phyloP scores from a whole-genome alignment of 2,329 filamentous ascomycete genomes.

The Raffaelea ambrosiae region DNA sequence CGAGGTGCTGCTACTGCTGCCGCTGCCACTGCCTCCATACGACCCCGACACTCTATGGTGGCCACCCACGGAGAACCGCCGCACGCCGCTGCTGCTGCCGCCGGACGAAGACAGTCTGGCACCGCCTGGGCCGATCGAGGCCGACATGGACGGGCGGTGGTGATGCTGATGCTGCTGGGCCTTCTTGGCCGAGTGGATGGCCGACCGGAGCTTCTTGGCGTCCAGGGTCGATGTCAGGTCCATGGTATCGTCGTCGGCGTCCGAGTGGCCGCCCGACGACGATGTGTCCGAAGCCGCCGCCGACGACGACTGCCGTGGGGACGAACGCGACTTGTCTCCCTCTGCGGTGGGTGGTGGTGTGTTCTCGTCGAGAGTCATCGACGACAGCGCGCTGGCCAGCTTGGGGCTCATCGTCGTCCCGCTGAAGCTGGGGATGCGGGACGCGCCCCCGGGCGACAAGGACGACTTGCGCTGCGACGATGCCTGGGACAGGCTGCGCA shows the following conservation, averaged over 20 bases:
- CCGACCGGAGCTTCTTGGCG: conserved; percentile 44
- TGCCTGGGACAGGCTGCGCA: conserved; percentile 43
- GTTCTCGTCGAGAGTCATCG: conserved; percentile 38
- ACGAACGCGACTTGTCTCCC: too few species aligned
- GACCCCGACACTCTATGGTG: conserved; percentile 22
- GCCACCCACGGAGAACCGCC: conserved; percentile 8
- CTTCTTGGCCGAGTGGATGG: conserved; percentile 38
- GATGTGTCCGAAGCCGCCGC: too few species aligned
- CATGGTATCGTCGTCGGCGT: conserved; percentile 3
- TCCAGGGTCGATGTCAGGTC: conserved; percentile 36
- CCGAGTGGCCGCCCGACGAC: conserved; percentile 3
- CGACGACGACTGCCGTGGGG: too few species aligned
- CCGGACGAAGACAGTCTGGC: conserved; percentile 36
- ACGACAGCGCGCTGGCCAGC: conserved; percentile 9
- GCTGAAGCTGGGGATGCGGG: conserved; percentile 16
- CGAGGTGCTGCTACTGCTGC: conserved; percentile 13
- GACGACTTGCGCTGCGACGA: conserved; percentile 38
- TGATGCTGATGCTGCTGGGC: not conserved
- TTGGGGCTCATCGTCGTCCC: conserved; percentile 17
- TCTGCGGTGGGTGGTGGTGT: conserved; percentile 30
- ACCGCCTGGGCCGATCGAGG: conserved; percentile 12
- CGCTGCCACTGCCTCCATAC: conserved; percentile 16
- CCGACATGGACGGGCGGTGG: too few species aligned
- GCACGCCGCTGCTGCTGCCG: conserved; percentile 9
- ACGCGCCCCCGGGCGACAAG: conserved; percentile 26